These are phyloP conservation scores for Neospora caninum DNA, from an alignment of 169 alveolate species.

Conservation along the genomic window DNA sequence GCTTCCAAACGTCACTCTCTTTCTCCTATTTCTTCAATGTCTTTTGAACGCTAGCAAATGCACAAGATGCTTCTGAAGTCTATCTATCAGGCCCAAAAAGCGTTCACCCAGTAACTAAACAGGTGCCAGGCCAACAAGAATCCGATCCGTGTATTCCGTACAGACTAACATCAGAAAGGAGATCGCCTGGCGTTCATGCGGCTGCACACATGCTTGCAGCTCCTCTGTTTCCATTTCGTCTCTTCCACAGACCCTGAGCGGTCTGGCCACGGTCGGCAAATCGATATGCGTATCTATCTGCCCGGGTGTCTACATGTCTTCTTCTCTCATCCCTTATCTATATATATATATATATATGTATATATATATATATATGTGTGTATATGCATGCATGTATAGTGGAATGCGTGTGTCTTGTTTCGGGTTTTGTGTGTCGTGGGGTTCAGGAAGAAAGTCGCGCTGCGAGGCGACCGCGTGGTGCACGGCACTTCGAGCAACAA, in stretches of 20 bases:
- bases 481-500: constrained; percentile 47
- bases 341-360: not conserved
- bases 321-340: not conserved
- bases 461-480: constrained; percentile 28
- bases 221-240: too few species aligned
- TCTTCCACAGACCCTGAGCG: too few species aligned
- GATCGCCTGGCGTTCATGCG: too few species aligned
- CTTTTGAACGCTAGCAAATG: not conserved
- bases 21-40: too few species aligned
- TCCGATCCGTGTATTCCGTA: not conserved
- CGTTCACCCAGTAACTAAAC: too few species aligned
- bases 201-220: too few species aligned
- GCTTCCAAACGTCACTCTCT: too few species aligned
- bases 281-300: too few species aligned
- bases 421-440: too few species aligned
- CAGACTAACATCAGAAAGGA: not conserved
- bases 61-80: not conserved
- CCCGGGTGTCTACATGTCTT: too few species aligned
- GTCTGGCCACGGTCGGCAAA: too few species aligned
- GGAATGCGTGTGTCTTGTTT: not conserved
- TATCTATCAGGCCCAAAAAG: too few species aligned
- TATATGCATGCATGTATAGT: not conserved
- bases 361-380: not conserved
- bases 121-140: not conserved
- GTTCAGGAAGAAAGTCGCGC: constrained; percentile 41